These are phyloP conservation scores for Tolypocladium tundrense DNA, from an alignment of 2,329 filamentous ascomycete genomes.

Conservation along the genomic window DNA sequence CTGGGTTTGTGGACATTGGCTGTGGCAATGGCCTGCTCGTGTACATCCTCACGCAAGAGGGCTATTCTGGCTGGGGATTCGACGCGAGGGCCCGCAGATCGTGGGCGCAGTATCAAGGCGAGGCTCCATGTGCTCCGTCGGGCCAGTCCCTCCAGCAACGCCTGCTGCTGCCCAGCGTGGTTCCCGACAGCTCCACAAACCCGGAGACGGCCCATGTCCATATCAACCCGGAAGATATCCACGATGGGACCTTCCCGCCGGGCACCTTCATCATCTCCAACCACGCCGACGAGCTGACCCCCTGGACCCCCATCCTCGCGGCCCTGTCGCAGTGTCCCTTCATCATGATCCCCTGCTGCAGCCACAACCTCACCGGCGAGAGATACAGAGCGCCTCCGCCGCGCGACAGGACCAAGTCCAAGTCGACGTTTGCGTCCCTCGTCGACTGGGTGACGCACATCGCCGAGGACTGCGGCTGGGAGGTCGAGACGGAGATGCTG, in stretches of 20 bases:
- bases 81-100: slow-evolving; percentile 80
- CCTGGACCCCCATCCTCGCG: slow-evolving; percentile 88
- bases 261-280: slow-evolving; percentile 93
- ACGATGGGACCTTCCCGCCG: slow-evolving; percentile 56
- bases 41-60: slow-evolving; percentile 69
- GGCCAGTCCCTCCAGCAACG: slow-evolving; percentile 30
- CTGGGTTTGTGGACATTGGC: slow-evolving; percentile 90
- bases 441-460: slow-evolving; percentile 68
- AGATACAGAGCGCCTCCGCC: slow-evolving; percentile 58
- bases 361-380: slow-evolving; percentile 70
- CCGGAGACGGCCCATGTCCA: slow-evolving; percentile 7
- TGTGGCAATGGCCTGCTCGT: slow-evolving; percentile 92
- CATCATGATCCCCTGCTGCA: slow-evolving; percentile 92
- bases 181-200: slow-evolving; percentile 12
- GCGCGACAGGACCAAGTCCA: slow-evolving; percentile 35
- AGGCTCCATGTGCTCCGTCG: slow-evolving; percentile 14
- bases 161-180: slow-evolving; percentile 38
- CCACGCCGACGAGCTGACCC: slow-evolving; percentile 90
- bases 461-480: slow-evolving; percentile 62
- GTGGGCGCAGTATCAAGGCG: slow-evolving; percentile 60
- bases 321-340: slow-evolving; percentile 68
- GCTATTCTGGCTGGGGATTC: slow-evolving; percentile 81
- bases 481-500: slow-evolving; percentile 72
- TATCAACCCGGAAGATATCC: slow-evolving; percentile 16
- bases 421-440: slow-evolving; percentile 73